phyloP scores from a whole-genome alignment of 306 rosid species.

The Oxytropis ochrocephala region DNA sequence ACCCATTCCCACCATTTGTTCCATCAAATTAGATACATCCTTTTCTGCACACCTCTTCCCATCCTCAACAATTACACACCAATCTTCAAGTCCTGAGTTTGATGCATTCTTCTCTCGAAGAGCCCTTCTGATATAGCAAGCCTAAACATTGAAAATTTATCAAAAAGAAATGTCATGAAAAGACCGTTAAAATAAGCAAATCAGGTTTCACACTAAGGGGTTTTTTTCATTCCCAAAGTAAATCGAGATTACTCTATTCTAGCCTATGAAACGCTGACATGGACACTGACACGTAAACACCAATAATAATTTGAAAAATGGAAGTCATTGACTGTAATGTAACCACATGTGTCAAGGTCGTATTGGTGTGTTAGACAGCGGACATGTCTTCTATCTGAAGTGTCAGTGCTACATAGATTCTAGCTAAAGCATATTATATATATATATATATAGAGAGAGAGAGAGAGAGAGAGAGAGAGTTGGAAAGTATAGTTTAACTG shows the following conservation, averaged over 20 bases:
- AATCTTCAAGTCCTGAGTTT: slow-evolving; percentile 37
- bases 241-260: neutral
- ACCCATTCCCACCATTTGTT: slow-evolving; percentile 51
- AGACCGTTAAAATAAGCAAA: neutral
- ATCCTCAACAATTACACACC: slow-evolving; percentile 55
- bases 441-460: too few relatives aligned
- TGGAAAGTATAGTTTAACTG: neutral
- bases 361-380: too few relatives aligned
- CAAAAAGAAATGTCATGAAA: neutral
- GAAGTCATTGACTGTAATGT: too few relatives aligned
- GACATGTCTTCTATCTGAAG: too few relatives aligned
- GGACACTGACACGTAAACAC: too few relatives aligned
- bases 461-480: too few relatives aligned
- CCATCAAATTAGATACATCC: slow-evolving; percentile 38
- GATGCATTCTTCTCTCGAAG: slow-evolving; percentile 39
- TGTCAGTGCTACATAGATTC: too few relatives aligned
- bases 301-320: too few relatives aligned
- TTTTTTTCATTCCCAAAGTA: neutral
- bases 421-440: neutral
- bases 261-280: too few relatives aligned
- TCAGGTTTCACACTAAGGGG: neutral
- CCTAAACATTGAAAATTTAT: slow-evolving; percentile 27
- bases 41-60: slow-evolving; percentile 47
- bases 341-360: too few relatives aligned
- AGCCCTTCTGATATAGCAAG: slow-evolving; percentile 56